phyloP scores from a whole-genome alignment of 164 flowering plant species.

The Magnolia sinica region DNA sequence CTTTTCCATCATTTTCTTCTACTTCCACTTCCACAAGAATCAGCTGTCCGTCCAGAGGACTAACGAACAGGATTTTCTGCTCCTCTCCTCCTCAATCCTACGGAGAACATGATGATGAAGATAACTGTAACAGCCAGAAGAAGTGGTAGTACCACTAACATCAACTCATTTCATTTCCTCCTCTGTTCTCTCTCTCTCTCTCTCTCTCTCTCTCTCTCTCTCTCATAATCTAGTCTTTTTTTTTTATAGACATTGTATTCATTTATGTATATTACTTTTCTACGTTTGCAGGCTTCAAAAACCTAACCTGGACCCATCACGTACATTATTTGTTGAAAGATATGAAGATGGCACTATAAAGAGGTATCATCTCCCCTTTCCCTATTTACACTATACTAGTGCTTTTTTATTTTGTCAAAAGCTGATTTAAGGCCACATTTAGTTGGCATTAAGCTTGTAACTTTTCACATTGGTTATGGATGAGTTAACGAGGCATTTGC shows the following conservation, averaged over 20 bases:
- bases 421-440: too few species aligned
- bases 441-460: too few species aligned
- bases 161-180: too few species aligned
- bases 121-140: not conserved
- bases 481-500: not conserved
- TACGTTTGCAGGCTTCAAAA: not conserved
- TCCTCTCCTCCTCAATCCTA: not conserved
- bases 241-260: too few species aligned
- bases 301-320: not conserved
- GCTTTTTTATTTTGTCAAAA: not conserved
- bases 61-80: not conserved
- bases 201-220: too few species aligned
- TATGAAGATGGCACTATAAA: constrained; percentile 67
- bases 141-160: not conserved
- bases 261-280: too few species aligned
- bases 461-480: too few species aligned
- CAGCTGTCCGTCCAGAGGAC: not conserved
- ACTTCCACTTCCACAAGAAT: not conserved
- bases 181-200: too few species aligned
- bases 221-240: too few species aligned
- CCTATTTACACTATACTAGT: not conserved
- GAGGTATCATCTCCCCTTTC: constrained; percentile 36
- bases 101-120: not conserved
- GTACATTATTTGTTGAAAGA: constrained; percentile 60
- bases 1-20: not conserved